Percentiles rank a stretch among this genome's conserved stretches.
Evolutionary conservation across 306 rosid species (phyloP).

Genomic region (Pterocarpus macrocarpus): DNA sequence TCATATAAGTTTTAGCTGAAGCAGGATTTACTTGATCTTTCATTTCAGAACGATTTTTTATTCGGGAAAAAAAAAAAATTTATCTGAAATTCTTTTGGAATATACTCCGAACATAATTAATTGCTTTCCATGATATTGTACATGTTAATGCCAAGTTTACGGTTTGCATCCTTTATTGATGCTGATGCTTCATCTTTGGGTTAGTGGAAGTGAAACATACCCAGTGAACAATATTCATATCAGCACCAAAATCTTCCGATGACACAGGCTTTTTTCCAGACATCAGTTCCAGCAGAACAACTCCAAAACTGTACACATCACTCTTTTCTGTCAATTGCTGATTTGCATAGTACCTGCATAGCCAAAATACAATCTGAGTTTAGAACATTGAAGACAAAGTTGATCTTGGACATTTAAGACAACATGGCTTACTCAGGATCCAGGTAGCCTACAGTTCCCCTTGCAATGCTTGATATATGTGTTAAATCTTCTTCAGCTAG

Average conservation of each 20-base stretch:
- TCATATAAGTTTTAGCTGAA: no score
- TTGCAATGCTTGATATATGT: constrained; percentile 80
- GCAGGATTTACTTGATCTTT: no score
- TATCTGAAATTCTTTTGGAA: no score
- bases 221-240: constrained; percentile 91
- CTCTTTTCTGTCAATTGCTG: constrained; percentile 91
- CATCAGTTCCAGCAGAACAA: constrained; percentile 84
- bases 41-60: no score
- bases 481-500: constrained; percentile 88
- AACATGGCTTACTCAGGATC: constrained; percentile 86
- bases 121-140: no score
- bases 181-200: constrained; percentile 1
- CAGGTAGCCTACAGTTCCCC: constrained; percentile 88
- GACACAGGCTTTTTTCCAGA: constrained; percentile 85
- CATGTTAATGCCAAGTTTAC: neutral
- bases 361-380: constrained; percentile 16
- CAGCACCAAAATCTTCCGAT: constrained; percentile 72
- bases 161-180: neutral
- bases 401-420: constrained; percentile 1
- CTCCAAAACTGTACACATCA: constrained; percentile 92
- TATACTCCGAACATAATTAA: neutral
- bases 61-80: no score
- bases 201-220: constrained; percentile 54
- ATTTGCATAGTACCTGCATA: constrained; percentile 80
- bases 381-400: constrained; percentile 38